Conservation (phyloP, 208 protist genomes). For the Phytomonas sp. region DNA sequence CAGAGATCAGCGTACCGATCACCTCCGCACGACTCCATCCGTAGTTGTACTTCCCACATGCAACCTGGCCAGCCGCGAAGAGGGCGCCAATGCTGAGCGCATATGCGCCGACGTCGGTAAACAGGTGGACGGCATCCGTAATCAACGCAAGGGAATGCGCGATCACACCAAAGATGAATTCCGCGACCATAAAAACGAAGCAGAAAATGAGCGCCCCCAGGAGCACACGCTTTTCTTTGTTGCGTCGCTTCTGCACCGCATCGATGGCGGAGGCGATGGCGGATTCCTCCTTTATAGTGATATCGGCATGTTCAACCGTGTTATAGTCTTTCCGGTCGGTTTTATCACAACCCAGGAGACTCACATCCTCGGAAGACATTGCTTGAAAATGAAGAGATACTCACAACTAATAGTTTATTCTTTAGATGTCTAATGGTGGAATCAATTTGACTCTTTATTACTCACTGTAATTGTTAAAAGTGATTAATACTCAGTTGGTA, state of each 20-base stretch:
- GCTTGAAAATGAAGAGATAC: not conserved
- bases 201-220: conserved; percentile 50
- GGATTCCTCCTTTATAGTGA: conserved; percentile 13
- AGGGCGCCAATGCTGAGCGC: conserved; percentile 77
- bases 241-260: conserved; percentile 34
- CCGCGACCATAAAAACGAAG: conserved; percentile 84
- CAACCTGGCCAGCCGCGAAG: conserved; percentile 41
- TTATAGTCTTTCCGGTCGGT: not conserved
- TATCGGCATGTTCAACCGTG: conserved; percentile 3
- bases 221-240: conserved; percentile 60
- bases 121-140: conserved; percentile 84
- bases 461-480: not conserved
- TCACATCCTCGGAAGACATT: not conserved
- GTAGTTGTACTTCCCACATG: conserved; percentile 77
- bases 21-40: conserved; percentile 89
- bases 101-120: conserved; percentile 87
- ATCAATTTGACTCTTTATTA: not conserved
- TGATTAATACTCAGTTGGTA: not conserved
- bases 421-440: not conserved
- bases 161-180: conserved; percentile 68
- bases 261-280: conserved; percentile 18
- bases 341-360: not conserved
- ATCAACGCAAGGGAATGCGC: conserved; percentile 85
- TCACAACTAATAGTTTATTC: not conserved
- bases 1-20: conserved; percentile 80